Evolutionary conservation across 2,329 filamentous ascomycete species (phyloP).

Genomic region (Colletotrichum sp.): DNA sequence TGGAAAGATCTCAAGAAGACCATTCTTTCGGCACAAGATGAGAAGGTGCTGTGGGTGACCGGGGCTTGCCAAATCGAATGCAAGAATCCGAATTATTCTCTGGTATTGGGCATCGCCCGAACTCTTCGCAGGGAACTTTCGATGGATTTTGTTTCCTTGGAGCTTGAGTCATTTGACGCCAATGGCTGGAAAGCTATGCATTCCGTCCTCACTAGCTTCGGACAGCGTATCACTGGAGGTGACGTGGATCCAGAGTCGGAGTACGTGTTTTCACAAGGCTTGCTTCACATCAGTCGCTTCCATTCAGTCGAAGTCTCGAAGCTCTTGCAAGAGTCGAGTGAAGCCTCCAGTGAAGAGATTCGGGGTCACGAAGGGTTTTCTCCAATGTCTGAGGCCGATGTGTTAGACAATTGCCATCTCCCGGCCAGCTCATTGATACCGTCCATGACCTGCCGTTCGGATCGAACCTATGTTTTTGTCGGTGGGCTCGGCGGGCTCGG

Average conservation of each 20-base stretch:
- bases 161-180: conserved; percentile 26
- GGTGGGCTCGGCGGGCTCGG: conserved; percentile 38
- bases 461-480: conserved; percentile 30
- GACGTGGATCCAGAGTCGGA: conserved; percentile 30
- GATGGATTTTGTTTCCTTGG: conserved; percentile 31
- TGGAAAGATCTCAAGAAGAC: conserved; percentile 1
- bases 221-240: neutral
- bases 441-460: neutral
- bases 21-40: neutral
- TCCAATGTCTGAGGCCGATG: rapidly evolving
- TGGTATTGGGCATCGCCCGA: conserved; percentile 31
- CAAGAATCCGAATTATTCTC: conserved; percentile 29
- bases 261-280: conserved; percentile 30
- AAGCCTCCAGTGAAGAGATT: neutral
- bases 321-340: neutral
- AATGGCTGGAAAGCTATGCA: neutral
- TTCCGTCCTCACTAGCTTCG: neutral
- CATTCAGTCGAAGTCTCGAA: neutral
- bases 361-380: neutral
- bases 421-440: neutral
- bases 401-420: neutral
- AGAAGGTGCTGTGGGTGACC: conserved; percentile 35
- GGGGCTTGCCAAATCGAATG: conserved; percentile 28
- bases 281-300: conserved; percentile 28
- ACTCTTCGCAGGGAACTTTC: conserved; percentile 32